A percentile compares a stretch with the other conserved stretches of the same genome.
Conservation (phyloP, 768 basidiomycete genomes). For the Leccinum ochraceum region DNA sequence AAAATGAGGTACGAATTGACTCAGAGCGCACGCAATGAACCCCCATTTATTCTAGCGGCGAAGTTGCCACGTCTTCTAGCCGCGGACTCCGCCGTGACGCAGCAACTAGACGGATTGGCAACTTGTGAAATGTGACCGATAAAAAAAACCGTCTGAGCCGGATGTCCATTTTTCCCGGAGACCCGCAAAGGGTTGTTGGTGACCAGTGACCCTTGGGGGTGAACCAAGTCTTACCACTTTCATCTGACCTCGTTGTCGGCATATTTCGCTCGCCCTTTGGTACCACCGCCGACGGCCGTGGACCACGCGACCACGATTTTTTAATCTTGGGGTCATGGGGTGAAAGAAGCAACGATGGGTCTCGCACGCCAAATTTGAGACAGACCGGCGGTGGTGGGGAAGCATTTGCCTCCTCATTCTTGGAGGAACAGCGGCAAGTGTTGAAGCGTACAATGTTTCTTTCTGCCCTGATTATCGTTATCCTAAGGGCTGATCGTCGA, state of each 20-base stretch:
- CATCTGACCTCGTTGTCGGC: constrained; percentile 21
- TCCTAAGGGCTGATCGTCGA: constrained; percentile 13
- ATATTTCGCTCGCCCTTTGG: constrained; percentile 1
- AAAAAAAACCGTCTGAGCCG: background rate
- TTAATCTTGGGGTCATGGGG: constrained; percentile 23
- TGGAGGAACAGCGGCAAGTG: background rate
- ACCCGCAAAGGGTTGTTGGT: constrained; percentile 1
- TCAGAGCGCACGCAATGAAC: constrained; percentile 4
- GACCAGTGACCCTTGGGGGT: constrained; percentile 1
- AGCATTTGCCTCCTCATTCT: constrained; percentile 10
- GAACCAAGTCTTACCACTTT: constrained; percentile 4
- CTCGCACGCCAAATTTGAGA: constrained; percentile 12
- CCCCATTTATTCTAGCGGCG: background rate
- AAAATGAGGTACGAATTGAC: background rate
- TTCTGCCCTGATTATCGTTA: constrained; percentile 19
- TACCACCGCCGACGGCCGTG: constrained; percentile 6
- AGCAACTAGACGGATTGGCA: background rate
- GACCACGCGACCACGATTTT: constrained; percentile 14
- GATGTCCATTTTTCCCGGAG: constrained; percentile 1
- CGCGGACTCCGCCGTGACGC: constrained; percentile 5
- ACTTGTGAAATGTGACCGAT: constrained; percentile 1
- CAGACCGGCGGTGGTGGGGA: constrained; percentile 10
- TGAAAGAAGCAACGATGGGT: constrained; percentile 11
- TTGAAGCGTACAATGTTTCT: background rate
- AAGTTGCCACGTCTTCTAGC: constrained; percentile 7